phyloP scores from a whole-genome alignment of 2,329 filamentous ascomycete species.

The Pyricularia sp. region DNA sequence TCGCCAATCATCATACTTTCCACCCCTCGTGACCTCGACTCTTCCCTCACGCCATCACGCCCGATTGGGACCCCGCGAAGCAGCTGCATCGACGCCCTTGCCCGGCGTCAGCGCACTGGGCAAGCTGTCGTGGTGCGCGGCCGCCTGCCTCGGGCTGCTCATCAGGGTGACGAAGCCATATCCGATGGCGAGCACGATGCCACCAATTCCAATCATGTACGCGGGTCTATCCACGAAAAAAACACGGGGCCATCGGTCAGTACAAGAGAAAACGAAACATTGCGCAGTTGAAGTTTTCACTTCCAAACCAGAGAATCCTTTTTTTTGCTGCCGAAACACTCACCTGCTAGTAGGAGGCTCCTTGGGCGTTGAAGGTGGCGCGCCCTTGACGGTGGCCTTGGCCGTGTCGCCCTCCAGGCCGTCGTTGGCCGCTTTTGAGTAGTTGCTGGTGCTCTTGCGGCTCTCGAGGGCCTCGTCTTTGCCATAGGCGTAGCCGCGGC shows the following conservation, averaged over 20 bases:
- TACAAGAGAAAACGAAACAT: background rate
- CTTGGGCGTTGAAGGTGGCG: background rate
- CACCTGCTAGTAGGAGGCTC: background rate
- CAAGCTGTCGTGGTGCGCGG: background rate
- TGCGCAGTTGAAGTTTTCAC: background rate
- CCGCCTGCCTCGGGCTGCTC: background rate
- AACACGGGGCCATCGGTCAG: background rate
- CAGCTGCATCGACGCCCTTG: background rate
- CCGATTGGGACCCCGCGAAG: background rate
- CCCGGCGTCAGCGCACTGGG: background rate
- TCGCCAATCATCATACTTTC: background rate
- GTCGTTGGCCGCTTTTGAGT: background rate
- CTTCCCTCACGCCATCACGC: background rate
- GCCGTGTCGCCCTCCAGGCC: background rate
- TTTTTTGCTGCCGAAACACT: background rate
- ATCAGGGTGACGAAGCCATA: background rate
- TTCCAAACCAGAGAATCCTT: background rate
- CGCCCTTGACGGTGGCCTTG: background rate
- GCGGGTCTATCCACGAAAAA: background rate
- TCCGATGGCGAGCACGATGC: background rate
- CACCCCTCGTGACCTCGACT: no score
- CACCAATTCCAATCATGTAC: background rate
- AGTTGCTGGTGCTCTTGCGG: background rate
- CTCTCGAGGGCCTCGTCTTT: background rate
- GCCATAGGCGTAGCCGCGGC: background rate